Evolutionary conservation across 1,139 yeast genomes (phyloP), one percentile per base, ranked within the genome.

Genomic region (Groenewaldozyma sp.): DNA sequence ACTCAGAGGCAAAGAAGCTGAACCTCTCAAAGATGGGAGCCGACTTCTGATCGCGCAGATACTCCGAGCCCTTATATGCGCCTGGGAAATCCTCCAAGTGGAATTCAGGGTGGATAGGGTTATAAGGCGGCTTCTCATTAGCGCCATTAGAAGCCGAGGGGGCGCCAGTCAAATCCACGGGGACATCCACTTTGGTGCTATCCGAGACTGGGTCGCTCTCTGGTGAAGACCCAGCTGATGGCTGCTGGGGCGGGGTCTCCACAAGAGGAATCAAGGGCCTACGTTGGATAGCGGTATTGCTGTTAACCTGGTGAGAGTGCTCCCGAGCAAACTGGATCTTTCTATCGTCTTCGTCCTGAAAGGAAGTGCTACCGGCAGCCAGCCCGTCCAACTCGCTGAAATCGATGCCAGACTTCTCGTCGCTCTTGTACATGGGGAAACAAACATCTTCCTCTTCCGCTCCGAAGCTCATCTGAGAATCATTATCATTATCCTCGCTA

Each of bases 391-490:
- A 54, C 35, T 64, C 70, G 21, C 46, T 50, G 45, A 64, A 61
- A 39, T 66, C 67, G 34, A 63, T 56, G 3, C 60, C 63, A 18
- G 50, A 44, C 22, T 52, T 51, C 18, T 51, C 56, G 37, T 52
- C 49, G 16, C 49, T 77, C 51, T 79, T 84, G 38, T 78, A 68
- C 84, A 86, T 82, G 1, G 98, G 97, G 64, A 88, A 87, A 68
- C 97, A 91, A 35, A 91, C 98, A 71, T 91, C 97, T 58, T 88
- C 96, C 56, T 88, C 97, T 0, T 58, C 55, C 13, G 48, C 51
- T 27, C 50, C 53, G 34, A 58, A 46, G 38, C 60, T 55, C 16
- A 51, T 49, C 13, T 55, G 52, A 11, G 64, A 59, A 14, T 47
- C 55, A 11, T 45, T 48, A 20, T 44, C 47, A n/a, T n/a, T n/a